A percentile compares a stretch with the other conserved stretches of the same genome.
phyloP scores from a whole-genome alignment of 1,284 basidiomycete genomes.

The Rhodotorula sp. region DNA sequence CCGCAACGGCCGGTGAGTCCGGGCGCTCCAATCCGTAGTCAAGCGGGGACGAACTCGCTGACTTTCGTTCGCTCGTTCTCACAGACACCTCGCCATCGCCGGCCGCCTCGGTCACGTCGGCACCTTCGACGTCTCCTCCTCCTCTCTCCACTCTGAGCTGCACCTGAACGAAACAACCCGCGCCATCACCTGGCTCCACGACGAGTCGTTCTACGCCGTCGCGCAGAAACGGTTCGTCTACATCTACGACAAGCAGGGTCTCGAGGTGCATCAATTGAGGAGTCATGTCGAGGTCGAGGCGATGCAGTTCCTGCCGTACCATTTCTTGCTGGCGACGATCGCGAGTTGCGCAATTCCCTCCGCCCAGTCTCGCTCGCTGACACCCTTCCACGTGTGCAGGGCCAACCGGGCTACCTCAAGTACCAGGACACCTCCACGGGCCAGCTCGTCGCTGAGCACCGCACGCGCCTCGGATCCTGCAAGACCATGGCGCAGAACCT shows the following conservation, averaged over 20 bases:
- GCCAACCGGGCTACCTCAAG: conserved; percentile 84
- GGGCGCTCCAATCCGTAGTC: neutral
- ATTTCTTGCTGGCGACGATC: conserved; percentile 85
- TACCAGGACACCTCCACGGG: conserved; percentile 98
- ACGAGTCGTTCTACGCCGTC: conserved; percentile 88
- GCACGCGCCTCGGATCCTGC: conserved; percentile 86
- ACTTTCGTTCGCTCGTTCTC: neutral
- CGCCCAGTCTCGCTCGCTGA: conserved; percentile 45
- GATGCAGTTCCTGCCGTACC: conserved; percentile 91
- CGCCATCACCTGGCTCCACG: conserved; percentile 92
- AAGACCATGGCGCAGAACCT: conserved; percentile 85
- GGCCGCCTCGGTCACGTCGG: conserved; percentile 85
- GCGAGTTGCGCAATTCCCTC: conserved; percentile 54
- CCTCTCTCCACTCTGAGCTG: conserved; percentile 80
- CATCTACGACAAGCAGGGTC: conserved; percentile 91
- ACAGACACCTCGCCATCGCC: conserved; percentile 73
- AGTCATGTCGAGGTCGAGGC: conserved; percentile 83
- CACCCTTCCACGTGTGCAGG: conserved; percentile 54
- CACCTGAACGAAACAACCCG: conserved; percentile 84
- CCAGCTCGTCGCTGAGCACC: conserved; percentile 77
- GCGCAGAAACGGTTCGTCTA: conserved; percentile 96
- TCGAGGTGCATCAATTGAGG: conserved; percentile 82
- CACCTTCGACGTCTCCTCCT: conserved; percentile 91
- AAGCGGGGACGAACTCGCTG: neutral
- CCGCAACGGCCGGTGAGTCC: conserved; percentile 75